A percentile compares a stretch with the other conserved stretches of the same genome.
Conservation (phyloP, 352 stramenopile species). For the Phytophthora podocarpi region DNA sequence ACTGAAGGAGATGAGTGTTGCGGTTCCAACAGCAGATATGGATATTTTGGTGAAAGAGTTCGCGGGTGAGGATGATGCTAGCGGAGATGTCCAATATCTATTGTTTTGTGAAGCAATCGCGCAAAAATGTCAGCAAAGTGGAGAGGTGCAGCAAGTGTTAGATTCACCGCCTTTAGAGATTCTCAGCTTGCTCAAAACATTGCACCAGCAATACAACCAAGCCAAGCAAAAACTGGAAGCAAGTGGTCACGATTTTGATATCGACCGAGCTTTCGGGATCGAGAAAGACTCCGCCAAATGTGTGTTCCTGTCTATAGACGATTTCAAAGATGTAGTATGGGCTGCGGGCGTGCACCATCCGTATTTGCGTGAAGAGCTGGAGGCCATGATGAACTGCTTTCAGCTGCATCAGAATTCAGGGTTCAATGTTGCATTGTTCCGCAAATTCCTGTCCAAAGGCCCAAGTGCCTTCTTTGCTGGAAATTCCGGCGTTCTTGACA, state of each 20-base stretch:
- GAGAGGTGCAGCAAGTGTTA: constrained; percentile 22
- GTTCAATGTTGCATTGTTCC: constrained; percentile 64
- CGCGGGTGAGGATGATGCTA: constrained; percentile 26
- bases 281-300: constrained; percentile 40
- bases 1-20: constrained; percentile 67
- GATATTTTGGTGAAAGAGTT: constrained; percentile 55
- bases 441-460: constrained; percentile 55
- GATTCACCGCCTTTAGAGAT: constrained; percentile 47
- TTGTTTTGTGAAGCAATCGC: constrained; percentile 65
- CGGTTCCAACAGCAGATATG: constrained; percentile 42
- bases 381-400: constrained; percentile 66
- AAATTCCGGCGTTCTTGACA: constrained; percentile 49
- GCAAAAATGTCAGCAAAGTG: constrained; percentile 46
- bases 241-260: constrained; percentile 44
- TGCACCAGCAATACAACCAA: constrained; percentile 49
- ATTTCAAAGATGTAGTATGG: constrained; percentile 82
- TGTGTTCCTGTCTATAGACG: constrained; percentile 53
- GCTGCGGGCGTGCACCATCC: constrained; percentile 59
- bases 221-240: constrained; percentile 28
- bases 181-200: constrained; percentile 52
- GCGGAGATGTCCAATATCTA: constrained; percentile 49
- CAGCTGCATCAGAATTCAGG: constrained; percentile 38
- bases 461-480: constrained; percentile 52
- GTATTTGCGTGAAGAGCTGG: constrained; percentile 72
- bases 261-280: constrained; percentile 53